Evolutionary conservation across 768 basidiomycete genomes (phyloP).

Genomic region (Mycena galericulata): DNA sequence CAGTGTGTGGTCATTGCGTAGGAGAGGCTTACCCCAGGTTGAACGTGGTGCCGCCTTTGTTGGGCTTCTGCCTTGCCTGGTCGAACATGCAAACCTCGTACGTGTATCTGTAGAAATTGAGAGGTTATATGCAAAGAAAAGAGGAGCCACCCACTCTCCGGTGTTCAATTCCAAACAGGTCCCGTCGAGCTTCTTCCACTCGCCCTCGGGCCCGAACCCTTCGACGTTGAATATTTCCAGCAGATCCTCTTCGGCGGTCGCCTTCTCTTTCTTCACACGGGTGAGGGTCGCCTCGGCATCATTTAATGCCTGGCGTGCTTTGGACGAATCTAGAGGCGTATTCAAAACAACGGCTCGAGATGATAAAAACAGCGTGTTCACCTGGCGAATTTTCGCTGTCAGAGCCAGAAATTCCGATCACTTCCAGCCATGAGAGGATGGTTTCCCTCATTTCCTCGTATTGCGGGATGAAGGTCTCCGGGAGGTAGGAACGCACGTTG

Average conservation of each 20-base stretch:
- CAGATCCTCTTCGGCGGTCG: slow-evolving; percentile 68
- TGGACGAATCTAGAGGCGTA: slow-evolving; percentile 66
- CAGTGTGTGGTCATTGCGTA: not conserved
- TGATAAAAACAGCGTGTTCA: slow-evolving; percentile 31
- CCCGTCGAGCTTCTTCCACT: slow-evolving; percentile 96
- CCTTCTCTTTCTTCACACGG: slow-evolving; percentile 62
- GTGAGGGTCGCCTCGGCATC: slow-evolving; percentile 74
- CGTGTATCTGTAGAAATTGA: slow-evolving; percentile 71
- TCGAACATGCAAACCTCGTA: slow-evolving; percentile 96
- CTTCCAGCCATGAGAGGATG: slow-evolving; percentile 71
- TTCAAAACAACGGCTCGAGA: not conserved
- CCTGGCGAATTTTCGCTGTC: slow-evolving; percentile 55
- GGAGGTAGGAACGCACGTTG: slow-evolving; percentile 84
- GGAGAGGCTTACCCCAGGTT: slow-evolving; percentile 80
- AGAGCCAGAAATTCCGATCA: slow-evolving; percentile 67
- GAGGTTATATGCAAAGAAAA: not conserved
- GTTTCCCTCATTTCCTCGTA: slow-evolving; percentile 77
- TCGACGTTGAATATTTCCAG: slow-evolving; percentile 71
- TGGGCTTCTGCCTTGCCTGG: slow-evolving; percentile 89
- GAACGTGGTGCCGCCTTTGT: slow-evolving; percentile 77
- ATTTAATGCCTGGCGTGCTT: slow-evolving; percentile 70
- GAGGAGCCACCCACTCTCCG: slow-evolving; percentile 81
- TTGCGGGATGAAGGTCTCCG: slow-evolving; percentile 79
- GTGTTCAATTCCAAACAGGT: slow-evolving; percentile 83
- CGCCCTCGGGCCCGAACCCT: slow-evolving; percentile 83